Evolutionary conservation across 1,139 yeast species (phyloP).

Genomic region (Taphrina wiesneri): DNA sequence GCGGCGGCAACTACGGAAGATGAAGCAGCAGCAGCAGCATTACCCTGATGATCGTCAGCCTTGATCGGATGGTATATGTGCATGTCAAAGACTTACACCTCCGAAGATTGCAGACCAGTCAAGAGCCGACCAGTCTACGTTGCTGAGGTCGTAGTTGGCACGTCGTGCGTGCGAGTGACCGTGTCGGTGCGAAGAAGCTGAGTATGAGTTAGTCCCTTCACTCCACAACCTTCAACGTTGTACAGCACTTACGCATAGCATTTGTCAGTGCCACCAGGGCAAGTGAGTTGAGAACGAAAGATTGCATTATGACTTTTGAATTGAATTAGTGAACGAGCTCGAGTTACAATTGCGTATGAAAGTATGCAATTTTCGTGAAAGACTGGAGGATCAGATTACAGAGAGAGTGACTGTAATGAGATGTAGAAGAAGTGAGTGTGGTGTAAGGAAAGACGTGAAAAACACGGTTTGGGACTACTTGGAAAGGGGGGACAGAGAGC

Average conservation of each 20-base stretch:
- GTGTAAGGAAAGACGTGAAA: neutral
- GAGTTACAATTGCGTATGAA: neutral
- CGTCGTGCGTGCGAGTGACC: slow-evolving; percentile 28
- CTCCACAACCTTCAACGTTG: neutral
- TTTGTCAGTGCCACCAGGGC: slow-evolving; percentile 22
- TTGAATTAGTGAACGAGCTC: neutral
- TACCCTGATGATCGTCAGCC: neutral
- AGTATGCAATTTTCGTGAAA: neutral
- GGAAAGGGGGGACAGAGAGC: neutral
- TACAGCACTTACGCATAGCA: slow-evolving; percentile 11
- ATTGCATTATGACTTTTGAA: slow-evolving; percentile 11
- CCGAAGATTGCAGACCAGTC: slow-evolving; percentile 32
- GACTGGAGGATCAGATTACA: neutral
- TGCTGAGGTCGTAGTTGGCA: slow-evolving; percentile 15
- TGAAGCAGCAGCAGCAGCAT: slow-evolving; percentile 12
- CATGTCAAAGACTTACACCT: neutral
- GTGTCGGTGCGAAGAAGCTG: slow-evolving; percentile 29
- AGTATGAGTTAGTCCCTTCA: neutral
- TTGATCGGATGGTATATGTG: neutral
- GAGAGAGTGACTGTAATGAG: slow-evolving; percentile 9
- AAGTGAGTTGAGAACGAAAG: slow-evolving; percentile 7
- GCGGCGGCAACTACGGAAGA: neutral
- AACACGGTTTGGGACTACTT: neutral
- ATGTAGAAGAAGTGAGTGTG: neutral
- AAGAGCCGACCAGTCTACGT: slow-evolving; percentile 20